Base-by-base conservation (phyloP, 192 early-diverging fungal genomes). In the Thamnidium elegans region DNA sequence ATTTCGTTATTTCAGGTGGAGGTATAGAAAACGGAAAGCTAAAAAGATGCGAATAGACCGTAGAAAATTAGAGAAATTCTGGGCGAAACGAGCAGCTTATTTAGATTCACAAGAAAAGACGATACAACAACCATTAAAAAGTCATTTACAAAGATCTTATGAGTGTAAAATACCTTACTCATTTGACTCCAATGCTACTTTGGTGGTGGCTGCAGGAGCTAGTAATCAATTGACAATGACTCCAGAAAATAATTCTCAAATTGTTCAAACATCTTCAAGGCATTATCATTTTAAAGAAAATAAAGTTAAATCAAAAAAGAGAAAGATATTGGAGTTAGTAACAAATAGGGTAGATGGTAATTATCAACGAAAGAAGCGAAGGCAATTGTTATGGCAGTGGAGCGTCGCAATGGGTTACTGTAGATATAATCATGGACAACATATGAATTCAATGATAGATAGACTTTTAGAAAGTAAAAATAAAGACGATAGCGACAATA, bases 401-500 rank as follows among this genome's bases (percentile, higher is more conserved):
- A 23, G 63, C 44, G 50, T 64, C 26, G 48, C 50, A 8, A 64
- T 55, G 63, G 63, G 63, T 4, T 54, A 64, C 15, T 55, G 42
- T 26, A 50, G 42, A 0, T 64, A 64, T 55, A 32, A 51, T 3
- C 63, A 64, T 32, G 63, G 51, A 15, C 17, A 64, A 3, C 34
- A 36, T 23, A 11, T 64, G 20, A 30, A 64, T 30, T 19, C 23
- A 30, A 42, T 54, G 6, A 64, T 64, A n/a, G 20, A 30, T 43
- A 36, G 52, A 43, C 23, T 64, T 42, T 45, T 15, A 45, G 44
- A 45, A 15, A 45, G 14, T 9, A 45, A 45, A 15, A 48, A 4
- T 48, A 48, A 48, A 19, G 9, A 19, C 1, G 46, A 17, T 17
- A 19, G 13, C 1, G 8, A 39, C 26, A 26, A 3, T 26, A 26